A percentile compares a stretch with the other conserved stretches of the same genome.
phyloP scores from a whole-genome alignment of 2,329 filamentous ascomycete genomes.

The Fusarium sp. region DNA sequence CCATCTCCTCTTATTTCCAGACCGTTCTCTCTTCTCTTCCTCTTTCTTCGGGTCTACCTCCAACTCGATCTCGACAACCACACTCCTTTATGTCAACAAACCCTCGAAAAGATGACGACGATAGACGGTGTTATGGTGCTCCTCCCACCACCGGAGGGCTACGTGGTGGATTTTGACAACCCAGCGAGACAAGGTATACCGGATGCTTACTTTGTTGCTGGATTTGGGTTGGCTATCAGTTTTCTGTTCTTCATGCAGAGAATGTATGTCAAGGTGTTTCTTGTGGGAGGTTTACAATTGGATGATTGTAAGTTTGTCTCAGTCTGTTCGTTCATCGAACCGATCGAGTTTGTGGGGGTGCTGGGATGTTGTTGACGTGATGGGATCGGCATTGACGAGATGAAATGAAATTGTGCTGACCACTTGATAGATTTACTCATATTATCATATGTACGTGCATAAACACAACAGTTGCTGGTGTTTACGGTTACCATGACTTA shows the following conservation, averaged over 20 bases:
- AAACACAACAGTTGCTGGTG: neutral
- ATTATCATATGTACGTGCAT: constrained; percentile 30
- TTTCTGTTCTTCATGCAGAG: constrained; percentile 44
- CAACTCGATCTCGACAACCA: neutral
- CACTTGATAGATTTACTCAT: constrained; percentile 28
- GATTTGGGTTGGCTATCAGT: constrained; percentile 36
- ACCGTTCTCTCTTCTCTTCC: neutral
- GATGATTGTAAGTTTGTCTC: constrained; percentile 43
- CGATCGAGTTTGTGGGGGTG: neutral
- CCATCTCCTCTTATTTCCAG: neutral
- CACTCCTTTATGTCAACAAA: neutral
- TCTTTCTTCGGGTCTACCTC: neutral
- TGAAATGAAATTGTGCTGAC: constrained; percentile 14
- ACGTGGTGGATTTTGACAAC: constrained; percentile 51
- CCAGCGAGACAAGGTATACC: constrained; percentile 44
- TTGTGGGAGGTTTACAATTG: constrained; percentile 39
- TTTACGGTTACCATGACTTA: neutral
- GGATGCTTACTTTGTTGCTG: constrained; percentile 40
- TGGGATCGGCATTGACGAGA: neutral
- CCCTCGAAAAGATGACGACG: constrained; percentile 26
- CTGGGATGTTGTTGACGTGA: neutral
- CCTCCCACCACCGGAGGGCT: constrained; percentile 47
- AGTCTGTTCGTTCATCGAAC: neutral
- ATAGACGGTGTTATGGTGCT: constrained; percentile 33
- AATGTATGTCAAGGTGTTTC: constrained; percentile 44